Evolutionary conservation across 192 early-diverging fungal genomes (phyloP).

Genomic region (Rhizoclosmatium globosum): DNA sequence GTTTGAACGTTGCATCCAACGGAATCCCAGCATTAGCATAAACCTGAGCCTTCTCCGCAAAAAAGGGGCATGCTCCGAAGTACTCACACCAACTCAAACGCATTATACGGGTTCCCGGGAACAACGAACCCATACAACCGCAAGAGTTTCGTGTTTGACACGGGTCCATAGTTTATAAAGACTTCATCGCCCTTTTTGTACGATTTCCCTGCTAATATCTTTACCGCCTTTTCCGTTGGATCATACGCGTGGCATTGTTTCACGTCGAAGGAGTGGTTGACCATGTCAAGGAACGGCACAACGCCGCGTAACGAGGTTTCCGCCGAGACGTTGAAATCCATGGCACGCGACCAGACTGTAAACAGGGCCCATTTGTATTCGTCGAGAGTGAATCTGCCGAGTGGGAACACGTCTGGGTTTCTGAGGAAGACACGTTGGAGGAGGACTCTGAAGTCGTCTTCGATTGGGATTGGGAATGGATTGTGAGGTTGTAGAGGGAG

Average conservation of each 20-base stretch:
- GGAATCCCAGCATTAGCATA: constrained; percentile 32
- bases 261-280: constrained; percentile 46
- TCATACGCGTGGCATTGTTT: constrained; percentile 41
- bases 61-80: constrained; percentile 44
- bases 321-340: constrained; percentile 43
- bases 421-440: constrained; percentile 3
- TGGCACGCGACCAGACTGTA: constrained; percentile 47
- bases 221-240: constrained; percentile 23
- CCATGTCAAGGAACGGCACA: constrained; percentile 52
- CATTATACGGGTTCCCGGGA: constrained; percentile 42
- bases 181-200: constrained; percentile 44
- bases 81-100: constrained; percentile 45
- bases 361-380: constrained; percentile 55
- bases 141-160: constrained; percentile 45
- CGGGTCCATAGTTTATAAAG: constrained; percentile 42
- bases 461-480: not conserved
- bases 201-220: constrained; percentile 50
- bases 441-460: constrained; percentile 20
- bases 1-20: constrained; percentile 27
- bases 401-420: constrained; percentile 41
- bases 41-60: constrained; percentile 40
- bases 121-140: constrained; percentile 54
- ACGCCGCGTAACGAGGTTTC: constrained; percentile 38
- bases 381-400: constrained; percentile 39
- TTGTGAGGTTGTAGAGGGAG: not conserved